A percentile compares a stretch with the other conserved stretches of the same genome.
Conservation (phyloP, 176 grass and related monocot genomes). For the Carex kokanica region DNA sequence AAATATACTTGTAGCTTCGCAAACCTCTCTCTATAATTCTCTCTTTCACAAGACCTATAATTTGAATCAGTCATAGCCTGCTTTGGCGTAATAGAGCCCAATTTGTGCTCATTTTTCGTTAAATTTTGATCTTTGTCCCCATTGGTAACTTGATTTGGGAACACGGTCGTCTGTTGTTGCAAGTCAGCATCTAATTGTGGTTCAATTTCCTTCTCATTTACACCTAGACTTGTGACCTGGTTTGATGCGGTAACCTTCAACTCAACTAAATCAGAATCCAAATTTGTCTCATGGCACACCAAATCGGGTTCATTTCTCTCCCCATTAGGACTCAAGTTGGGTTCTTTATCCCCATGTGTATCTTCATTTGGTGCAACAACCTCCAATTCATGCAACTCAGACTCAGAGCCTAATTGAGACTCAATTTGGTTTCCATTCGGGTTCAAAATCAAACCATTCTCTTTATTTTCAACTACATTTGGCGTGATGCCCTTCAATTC, state of each 20-base stretch:
- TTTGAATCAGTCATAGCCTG: conserved; percentile 3
- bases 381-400: neutral
- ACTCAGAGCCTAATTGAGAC: conserved; percentile 9
- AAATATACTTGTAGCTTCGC: conserved; percentile 59
- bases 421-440: conserved; percentile 2
- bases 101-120: conserved; percentile 12
- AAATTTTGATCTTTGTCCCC: conserved; percentile 5
- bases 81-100: neutral
- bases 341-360: conserved; percentile 3
- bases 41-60: conserved; percentile 34
- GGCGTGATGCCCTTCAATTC: neutral
- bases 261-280: conserved; percentile 23
- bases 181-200: neutral
- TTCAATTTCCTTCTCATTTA: conserved; percentile 17
- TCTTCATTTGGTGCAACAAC: conserved; percentile 7
- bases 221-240: neutral
- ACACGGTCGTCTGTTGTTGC: neutral
- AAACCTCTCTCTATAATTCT: conserved; percentile 63
- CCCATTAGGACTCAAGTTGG: neutral
- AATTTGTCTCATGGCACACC: conserved; percentile 23
- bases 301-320: conserved; percentile 24
- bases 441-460: conserved; percentile 15
- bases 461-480: conserved; percentile 14
- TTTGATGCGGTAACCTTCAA: neutral
- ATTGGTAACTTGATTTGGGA: conserved; percentile 10